Base-by-base conservation (phyloP, 768 basidiomycete genomes). In the Suillus brevipes region DNA sequence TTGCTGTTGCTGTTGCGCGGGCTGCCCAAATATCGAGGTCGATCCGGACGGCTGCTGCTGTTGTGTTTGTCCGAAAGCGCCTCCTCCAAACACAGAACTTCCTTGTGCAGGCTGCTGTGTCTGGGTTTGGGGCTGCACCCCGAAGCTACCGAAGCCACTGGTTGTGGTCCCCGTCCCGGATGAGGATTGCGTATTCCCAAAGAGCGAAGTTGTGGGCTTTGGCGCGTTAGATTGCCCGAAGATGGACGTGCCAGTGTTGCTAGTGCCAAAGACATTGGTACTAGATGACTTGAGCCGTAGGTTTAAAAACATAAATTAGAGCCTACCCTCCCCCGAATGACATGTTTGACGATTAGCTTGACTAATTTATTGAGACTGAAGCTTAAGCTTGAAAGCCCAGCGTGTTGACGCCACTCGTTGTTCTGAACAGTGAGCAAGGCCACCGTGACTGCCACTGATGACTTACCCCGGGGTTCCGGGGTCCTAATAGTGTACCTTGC, bases 81-180 rank as follows among this genome's bases (percentile, higher is more conserved):
- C 65, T 4, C 67, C 67, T 3, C 72, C 72, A 64, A 64, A 74
- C 47, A 55, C 63, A 28, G 67, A 65, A 40, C 63, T 76, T 57
- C 64, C 64, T 36, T 70, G 53, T 4, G 68, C 60, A 63, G 72
- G 77, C 55, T 63, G 75, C 36, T 69, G 68, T 10, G 38, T 25
- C 45, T 71, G 70, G 34, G 67, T 72, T 45, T 75, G 74, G 52
- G 72, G 75, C 36, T 74, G 78, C 63, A 72, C 63, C n/a, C 80
- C 80, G 71, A 82, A 81, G 9, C 76, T 56, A 8, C 70, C 61
- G 28, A 45, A 60, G 37, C 50, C 53, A 1, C 55, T 28, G n/a
- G 65, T 38, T 61, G 71, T 53, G 9, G 16, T 70, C 52, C 68
- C 38, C 25, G 57, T 28, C 25, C 57, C 57, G 16, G 57, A 59